Evolutionary conservation across 768 basidiomycete genomes (phyloP).

Genomic region (Rhizopogon vinicolor): DNA sequence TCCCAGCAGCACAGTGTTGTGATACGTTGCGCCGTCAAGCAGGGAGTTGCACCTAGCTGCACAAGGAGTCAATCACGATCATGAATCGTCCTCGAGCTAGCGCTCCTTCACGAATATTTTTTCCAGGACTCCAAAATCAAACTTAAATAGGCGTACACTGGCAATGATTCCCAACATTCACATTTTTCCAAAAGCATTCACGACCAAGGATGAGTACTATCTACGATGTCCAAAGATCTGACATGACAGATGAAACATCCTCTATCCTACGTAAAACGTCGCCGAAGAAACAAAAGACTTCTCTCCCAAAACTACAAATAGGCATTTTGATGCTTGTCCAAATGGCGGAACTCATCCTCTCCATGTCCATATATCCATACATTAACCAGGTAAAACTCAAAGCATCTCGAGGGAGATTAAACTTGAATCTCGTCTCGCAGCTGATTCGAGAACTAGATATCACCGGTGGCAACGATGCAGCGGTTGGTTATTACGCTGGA

Average conservation of each 20-base stretch:
- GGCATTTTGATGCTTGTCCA: conserved; percentile 32
- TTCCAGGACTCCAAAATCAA: too few species aligned
- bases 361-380: conserved; percentile 42
- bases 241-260: background rate
- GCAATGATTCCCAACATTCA: background rate
- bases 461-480: conserved; percentile 37
- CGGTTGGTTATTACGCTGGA: conserved; percentile 45
- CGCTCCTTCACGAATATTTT: too few species aligned
- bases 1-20: too few species aligned
- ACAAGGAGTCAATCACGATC: too few species aligned
- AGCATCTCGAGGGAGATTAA: background rate
- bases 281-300: conserved; percentile 14
- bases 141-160: background rate
- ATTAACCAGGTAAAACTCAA: conserved; percentile 36
- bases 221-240: background rate
- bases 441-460: conserved; percentile 40
- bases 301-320: conserved; percentile 36
- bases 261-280: background rate
- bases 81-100: too few species aligned
- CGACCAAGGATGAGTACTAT: background rate
- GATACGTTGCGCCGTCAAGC: too few species aligned
- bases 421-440: conserved; percentile 8
- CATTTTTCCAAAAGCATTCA: background rate
- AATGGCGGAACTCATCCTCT: conserved; percentile 30
- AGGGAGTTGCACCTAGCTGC: too few species aligned